Conservation (phyloP, 768 basidiomycete genomes). For the Lactifluus pinguis region DNA sequence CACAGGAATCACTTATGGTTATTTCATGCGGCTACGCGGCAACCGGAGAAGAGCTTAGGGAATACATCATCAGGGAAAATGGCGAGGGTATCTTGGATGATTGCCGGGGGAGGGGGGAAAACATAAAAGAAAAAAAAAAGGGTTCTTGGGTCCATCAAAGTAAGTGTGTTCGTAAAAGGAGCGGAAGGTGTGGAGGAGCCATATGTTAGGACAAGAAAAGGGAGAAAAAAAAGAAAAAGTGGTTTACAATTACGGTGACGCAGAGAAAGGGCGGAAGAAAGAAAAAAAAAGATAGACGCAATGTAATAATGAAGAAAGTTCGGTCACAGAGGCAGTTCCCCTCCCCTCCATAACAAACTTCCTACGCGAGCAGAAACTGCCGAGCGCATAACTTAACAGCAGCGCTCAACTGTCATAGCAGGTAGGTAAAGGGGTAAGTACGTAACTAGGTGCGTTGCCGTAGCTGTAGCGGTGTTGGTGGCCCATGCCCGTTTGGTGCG, state of each 20-base stretch:
- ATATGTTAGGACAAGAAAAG: slow-evolving; percentile 13
- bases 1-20: slow-evolving; percentile 16
- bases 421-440: too few relatives aligned
- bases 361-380: neutral
- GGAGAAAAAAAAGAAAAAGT: neutral
- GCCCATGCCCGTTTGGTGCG: slow-evolving; percentile 9
- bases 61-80: slow-evolving; percentile 15
- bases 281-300: slow-evolving; percentile 12
- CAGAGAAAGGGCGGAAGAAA: neutral
- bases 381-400: too few relatives aligned
- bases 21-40: slow-evolving; percentile 18
- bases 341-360: too few relatives aligned
- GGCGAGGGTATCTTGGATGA: slow-evolving; percentile 20
- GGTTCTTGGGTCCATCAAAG: slow-evolving; percentile 10
- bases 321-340: neutral
- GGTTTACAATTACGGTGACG: slow-evolving; percentile 15
- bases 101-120: slow-evolving; percentile 9
- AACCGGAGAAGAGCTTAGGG: slow-evolving; percentile 9
- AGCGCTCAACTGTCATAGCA: too few relatives aligned
- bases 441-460: slow-evolving; percentile 18
- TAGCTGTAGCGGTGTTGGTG: slow-evolving; percentile 14
- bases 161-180: slow-evolving; percentile 10
- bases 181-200: neutral
- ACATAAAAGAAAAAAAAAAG: neutral
- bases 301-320: neutral